Percentiles rank a stretch among this genome's conserved stretches.
Evolutionary conservation across 2,329 filamentous ascomycete species (phyloP).

Genomic region (Epichloe sp.): DNA sequence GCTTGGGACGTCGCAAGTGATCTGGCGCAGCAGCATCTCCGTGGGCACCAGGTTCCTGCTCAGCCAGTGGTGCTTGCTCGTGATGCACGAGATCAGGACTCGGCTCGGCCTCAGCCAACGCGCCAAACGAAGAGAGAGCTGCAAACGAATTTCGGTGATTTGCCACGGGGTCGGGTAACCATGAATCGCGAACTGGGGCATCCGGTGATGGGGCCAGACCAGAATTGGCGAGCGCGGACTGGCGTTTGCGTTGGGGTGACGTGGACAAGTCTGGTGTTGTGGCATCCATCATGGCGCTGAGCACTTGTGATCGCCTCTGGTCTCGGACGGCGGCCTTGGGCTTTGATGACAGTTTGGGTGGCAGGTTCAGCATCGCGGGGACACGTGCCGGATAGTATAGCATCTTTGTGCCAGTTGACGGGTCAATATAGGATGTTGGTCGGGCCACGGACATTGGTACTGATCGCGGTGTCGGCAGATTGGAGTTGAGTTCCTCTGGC

Average conservation of each 20-base stretch:
- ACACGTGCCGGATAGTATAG: constrained; percentile 93
- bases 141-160: constrained; percentile 23
- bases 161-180: constrained; percentile 34
- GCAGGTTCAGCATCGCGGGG: constrained; percentile 83
- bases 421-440: constrained; percentile 48
- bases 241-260: constrained; percentile 7
- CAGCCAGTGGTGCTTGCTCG: constrained; percentile 4
- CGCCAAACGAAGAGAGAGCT: constrained; percentile 17
- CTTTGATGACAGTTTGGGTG: constrained; percentile 69
- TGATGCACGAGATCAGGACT: constrained; percentile 6
- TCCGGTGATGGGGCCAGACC: constrained; percentile 9
- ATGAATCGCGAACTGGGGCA: constrained; percentile 17
- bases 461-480: constrained; percentile 14
- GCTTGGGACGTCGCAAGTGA: constrained; percentile 20
- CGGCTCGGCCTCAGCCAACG: constrained; percentile 7
- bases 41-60: constrained; percentile 8
- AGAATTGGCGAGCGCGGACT: constrained; percentile 12
- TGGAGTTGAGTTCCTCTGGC: constrained; percentile 10
- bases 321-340: constrained; percentile 52
- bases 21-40: constrained; percentile 9
- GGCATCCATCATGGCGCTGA: constrained; percentile 42
- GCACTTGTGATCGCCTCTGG: constrained; percentile 58
- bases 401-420: constrained; percentile 63
- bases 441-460: constrained; percentile 18
- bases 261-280: constrained; percentile 5